Evolutionary conservation across 371 early-diverging fungal genomes (phyloP), one percentile per base, ranked within the genome.

Genomic region (Cladochytrium tenue): DNA sequence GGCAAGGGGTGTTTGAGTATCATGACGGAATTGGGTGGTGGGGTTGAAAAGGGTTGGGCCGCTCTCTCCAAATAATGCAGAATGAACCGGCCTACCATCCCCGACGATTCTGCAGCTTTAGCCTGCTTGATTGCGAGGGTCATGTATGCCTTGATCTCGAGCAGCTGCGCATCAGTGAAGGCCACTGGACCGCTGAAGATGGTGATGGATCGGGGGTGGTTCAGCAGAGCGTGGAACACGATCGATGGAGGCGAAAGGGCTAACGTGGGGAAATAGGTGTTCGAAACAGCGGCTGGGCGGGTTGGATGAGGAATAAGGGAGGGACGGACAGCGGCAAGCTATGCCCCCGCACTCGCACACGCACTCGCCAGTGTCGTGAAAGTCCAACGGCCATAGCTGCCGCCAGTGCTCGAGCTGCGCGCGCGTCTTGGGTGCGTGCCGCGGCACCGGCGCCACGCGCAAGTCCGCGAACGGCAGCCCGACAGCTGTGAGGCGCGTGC

Each of bases 331-430:
- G n/a, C n/a, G n/a, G n/a, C n/a, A n/a, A n/a, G n/a, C n/a, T n/a
- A n/a, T n/a, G n/a, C n/a, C n/a, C n/a, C n/a, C n/a, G n/a, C n/a
- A n/a, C n/a, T n/a, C n/a, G n/a, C n/a, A 30, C 15, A 0, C 27
- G 31, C 15, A 66, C 67, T 62, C 58, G 33, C 67, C 32, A 15
- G 67, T 53, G 25, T 76, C 56, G 66, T 83, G 80, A 43, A 73
- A 85, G 2, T 63, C 57, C 34, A 85, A 68, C 0, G 83, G 83
- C 85, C 85, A 85, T n/a, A 76, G 30, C 1, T 27, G 1, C 64
- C 72, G 79, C 83, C 83, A 85, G 34, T 62, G 61, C 5, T 76
- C 69, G 28, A 77, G 79, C 61, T 85, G 85, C 23, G 60, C 75
- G 0, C 64, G 33, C 0, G 82, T 81, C 20, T 73, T 64, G 0